Base-by-base conservation (phyloP, 2,329 filamentous ascomycete genomes). In the Fusarium kyushuense region DNA sequence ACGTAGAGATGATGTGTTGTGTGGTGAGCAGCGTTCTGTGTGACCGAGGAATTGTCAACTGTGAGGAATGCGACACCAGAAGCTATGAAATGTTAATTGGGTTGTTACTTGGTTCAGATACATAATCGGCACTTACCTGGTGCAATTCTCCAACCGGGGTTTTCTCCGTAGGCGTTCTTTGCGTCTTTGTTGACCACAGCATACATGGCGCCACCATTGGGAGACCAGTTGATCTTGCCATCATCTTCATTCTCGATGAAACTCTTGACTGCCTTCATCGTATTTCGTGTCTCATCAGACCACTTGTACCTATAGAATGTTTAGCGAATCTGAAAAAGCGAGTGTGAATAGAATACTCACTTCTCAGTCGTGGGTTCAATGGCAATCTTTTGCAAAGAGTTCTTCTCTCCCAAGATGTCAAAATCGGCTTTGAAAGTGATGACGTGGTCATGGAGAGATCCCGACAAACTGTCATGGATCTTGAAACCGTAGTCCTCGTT, bases 71-170 rank as follows among this genome's bases (percentile, higher is more conserved):
- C 54, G 12, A 57, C 54, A 9, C 54, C 54, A 35, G 54, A 42
- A 3, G 54, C 49, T 57, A 6, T 23, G 1, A 1, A 1, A 42
- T 13, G n/a, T 57, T 1, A 53, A 3, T 19, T 1, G 3, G 0
- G 11, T 2, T 3, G 0, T 2, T 4, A 3, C 3, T 10, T 10
- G 2, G 0, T 3, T 4, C 1, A 1, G 2, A 3, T 6, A 0
- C 2, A 8, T 0, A 16, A 6, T 1, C 10, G 4, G 0, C 1
- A 19, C 36, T 43, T 7, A 35, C 54, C 49, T 17, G 54, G 54
- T 19, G 32, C 54, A 4, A 57, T 55, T 2, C 54, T 57, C n/a
- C 35, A 57, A 5, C 54, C 54, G 3, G 54, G 54, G 4, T n/a
- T 33, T 13, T 57, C 54, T 8, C 54, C 54, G 0, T 57, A 55